Conservation (phyloP, 2,329 filamentous ascomycete species). For the Xylaria multiplex region DNA sequence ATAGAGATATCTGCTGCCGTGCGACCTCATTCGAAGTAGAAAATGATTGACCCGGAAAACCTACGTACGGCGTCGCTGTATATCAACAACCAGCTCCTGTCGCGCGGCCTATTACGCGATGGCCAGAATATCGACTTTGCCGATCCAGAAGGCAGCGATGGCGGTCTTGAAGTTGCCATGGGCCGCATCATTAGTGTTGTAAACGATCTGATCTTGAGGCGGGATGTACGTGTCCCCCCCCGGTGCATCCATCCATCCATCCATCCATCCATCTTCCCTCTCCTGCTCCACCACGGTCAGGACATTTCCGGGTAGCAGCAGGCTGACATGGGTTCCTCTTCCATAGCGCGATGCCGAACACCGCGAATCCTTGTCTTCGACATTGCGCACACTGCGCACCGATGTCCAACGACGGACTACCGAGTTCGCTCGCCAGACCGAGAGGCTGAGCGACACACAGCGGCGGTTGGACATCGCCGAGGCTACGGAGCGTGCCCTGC, state of each 20-base stretch:
- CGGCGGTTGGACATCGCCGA: conserved; percentile 68
- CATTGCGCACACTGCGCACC: conserved; percentile 78
- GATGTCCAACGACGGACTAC: conserved; percentile 78
- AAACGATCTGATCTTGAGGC: conserved; percentile 89
- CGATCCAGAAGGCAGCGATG: conserved; percentile 71
- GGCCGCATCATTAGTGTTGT: conserved; percentile 89
- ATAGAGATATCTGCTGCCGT: background rate
- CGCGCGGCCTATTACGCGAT: conserved; percentile 72
- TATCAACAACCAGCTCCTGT: conserved; percentile 77
- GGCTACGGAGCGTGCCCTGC: conserved; percentile 75
- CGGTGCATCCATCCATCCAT: background rate
- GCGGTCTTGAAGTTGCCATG: conserved; percentile 73
- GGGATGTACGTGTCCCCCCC: conserved; percentile 73
- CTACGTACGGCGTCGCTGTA: conserved; percentile 74
- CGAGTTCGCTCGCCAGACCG: conserved; percentile 69
- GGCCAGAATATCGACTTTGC: conserved; percentile 85
- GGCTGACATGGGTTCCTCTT: conserved; percentile 9
- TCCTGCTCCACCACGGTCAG: background rate
- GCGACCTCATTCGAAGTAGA: conserved; percentile 1
- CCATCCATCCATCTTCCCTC: background rate
- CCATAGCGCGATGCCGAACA: conserved; percentile 85
- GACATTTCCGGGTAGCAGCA: background rate
- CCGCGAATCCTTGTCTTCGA: conserved; percentile 82
- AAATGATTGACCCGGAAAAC: conserved; percentile 65
- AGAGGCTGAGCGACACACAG: conserved; percentile 64